phyloP scores from a whole-genome alignment of 306 rosid species.

The Parietaria judaica region DNA sequence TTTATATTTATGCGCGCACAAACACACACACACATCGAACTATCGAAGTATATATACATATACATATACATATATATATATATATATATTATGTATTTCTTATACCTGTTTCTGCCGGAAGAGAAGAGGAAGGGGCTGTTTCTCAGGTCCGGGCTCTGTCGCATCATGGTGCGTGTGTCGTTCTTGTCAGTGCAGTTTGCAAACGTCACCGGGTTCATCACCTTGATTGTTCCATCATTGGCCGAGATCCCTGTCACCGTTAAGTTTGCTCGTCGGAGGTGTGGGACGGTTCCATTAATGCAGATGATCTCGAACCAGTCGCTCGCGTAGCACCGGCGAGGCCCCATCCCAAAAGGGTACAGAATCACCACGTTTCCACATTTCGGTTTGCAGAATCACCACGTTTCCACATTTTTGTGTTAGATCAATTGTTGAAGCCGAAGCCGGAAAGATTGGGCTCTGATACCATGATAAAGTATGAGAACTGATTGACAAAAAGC shows the following conservation, averaged over 20 bases:
- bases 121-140: neutral
- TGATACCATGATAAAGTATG: no score
- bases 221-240: neutral
- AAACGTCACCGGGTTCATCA: conserved; percentile 14
- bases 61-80: no score
- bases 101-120: neutral
- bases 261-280: conserved; percentile 9
- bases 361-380: neutral
- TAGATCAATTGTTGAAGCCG: no score
- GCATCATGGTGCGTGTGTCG: neutral
- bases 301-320: conserved; percentile 36
- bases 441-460: no score
- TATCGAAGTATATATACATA: no score
- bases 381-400: conserved; percentile 9
- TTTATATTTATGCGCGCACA: no score
- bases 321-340: neutral
- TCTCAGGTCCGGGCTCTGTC: neutral
- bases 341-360: neutral
- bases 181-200: conserved; percentile 9
- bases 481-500: no score
- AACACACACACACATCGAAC: no score
- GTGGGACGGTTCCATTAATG: neutral
- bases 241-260: neutral
- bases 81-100: no score
- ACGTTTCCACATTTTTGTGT: no score